Evolutionary conservation across 1,284 basidiomycete genomes (phyloP).

Genomic region (Apiotrichum veenhuisii): DNA sequence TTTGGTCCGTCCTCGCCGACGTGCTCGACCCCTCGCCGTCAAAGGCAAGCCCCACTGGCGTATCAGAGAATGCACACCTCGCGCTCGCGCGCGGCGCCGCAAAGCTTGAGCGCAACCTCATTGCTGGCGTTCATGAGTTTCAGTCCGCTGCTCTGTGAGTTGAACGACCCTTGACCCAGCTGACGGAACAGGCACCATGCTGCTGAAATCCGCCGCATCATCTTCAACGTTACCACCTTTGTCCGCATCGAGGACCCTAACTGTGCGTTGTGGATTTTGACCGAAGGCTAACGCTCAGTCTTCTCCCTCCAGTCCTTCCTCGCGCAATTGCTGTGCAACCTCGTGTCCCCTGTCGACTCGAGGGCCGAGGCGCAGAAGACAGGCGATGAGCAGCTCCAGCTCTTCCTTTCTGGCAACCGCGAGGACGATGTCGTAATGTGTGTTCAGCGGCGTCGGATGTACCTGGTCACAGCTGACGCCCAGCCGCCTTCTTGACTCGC

Average conservation of each 20-base stretch:
- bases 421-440: conserved; percentile 64
- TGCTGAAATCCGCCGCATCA: conserved; percentile 23
- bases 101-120: conserved; percentile 41
- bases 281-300: conserved; percentile 18
- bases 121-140: conserved; percentile 32
- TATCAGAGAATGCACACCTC: conserved; percentile 22
- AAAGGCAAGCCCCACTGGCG: neutral
- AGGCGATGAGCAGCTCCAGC: conserved; percentile 18
- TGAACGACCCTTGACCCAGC: neutral
- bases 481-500: conserved; percentile 69
- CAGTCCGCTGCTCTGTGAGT: conserved; percentile 33
- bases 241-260: conserved; percentile 34
- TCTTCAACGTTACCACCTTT: conserved; percentile 43
- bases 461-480: neutral
- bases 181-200: conserved; percentile 25
- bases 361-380: conserved; percentile 15
- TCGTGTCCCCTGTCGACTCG: conserved; percentile 32
- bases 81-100: conserved; percentile 28
- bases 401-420: conserved; percentile 36
- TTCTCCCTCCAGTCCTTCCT: conserved; percentile 34
- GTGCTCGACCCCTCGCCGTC: conserved; percentile 5
- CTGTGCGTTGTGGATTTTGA: conserved; percentile 28
- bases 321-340: conserved; percentile 43
- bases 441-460: conserved; percentile 25
- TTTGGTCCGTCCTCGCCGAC: conserved; percentile 11